Conservation (phyloP, 2,329 filamentous ascomycete genomes). For the Lizonia empirigonia region DNA sequence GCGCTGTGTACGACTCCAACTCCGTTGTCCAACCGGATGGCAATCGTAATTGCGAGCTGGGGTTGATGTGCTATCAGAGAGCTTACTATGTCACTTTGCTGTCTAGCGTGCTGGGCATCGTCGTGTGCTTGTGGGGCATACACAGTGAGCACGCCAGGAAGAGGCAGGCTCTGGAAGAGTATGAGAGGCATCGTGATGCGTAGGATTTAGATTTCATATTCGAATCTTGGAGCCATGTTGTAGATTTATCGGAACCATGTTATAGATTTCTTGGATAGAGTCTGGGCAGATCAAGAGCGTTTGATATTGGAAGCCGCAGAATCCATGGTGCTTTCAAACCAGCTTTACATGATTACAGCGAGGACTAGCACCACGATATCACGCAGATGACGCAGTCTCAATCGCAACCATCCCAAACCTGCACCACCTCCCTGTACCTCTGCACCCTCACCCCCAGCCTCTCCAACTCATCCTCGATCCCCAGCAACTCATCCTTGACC, state of each 20-base stretch:
- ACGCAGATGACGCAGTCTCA: too few relatives aligned
- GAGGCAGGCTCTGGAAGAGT: constrained; percentile 40
- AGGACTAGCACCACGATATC: too few relatives aligned
- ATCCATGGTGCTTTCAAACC: too few relatives aligned
- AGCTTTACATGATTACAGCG: too few relatives aligned
- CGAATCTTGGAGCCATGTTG: neutral
- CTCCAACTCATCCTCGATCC: neutral
- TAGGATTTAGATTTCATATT: constrained; percentile 4
- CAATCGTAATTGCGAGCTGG: constrained; percentile 75
- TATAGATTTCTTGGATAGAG: too few relatives aligned
- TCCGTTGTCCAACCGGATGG: constrained; percentile 71
- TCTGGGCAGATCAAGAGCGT: too few relatives aligned
- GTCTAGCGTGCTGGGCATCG: constrained; percentile 71
- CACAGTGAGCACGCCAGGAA: constrained; percentile 57
- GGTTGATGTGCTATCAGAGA: constrained; percentile 76
- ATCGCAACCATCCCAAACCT: neutral
- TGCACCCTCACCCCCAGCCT: neutral
- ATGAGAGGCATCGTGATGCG: constrained; percentile 39
- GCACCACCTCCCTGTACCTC: too few relatives aligned
- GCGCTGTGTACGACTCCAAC: constrained; percentile 79
- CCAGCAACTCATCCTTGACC: neutral
- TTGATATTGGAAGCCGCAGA: too few relatives aligned
- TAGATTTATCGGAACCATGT: too few relatives aligned
- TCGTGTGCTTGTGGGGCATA: constrained; percentile 74
- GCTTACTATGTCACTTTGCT: constrained; percentile 81